phyloP scores from a whole-genome alignment of 495 filamentous ascomycete species.

The Xylaria bambusicola region DNA sequence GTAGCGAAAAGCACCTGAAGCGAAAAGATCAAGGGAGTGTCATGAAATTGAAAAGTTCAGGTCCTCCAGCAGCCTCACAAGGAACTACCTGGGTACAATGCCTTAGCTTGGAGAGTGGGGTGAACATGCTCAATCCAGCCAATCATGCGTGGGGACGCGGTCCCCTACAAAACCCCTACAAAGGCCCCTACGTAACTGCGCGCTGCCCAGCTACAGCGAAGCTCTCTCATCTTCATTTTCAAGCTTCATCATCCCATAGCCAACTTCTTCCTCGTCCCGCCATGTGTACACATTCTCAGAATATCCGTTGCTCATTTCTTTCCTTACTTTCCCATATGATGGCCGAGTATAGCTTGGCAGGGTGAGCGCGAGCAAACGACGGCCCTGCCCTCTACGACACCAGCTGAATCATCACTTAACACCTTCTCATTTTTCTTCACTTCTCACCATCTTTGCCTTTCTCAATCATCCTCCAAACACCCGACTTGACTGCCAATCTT shows the following conservation, averaged over 20 bases:
- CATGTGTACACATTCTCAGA: no score
- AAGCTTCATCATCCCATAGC: no score
- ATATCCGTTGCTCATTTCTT: no score
- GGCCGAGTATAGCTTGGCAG: no score
- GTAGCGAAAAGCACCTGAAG: not conserved
- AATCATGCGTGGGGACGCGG: not conserved
- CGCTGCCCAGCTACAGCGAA: not conserved
- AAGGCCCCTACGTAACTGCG: conserved; percentile 6
- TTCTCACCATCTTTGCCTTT: no score
- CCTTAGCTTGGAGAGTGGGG: not conserved
- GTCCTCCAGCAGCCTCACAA: not conserved
- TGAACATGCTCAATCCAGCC: not conserved
- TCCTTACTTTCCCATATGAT: no score
- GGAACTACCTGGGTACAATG: not conserved
- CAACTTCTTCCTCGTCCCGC: no score
- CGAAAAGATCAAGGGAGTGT: not conserved
- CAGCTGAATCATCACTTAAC: not conserved
- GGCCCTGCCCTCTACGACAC: not conserved
- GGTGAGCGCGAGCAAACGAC: no score
- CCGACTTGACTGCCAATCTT: no score
- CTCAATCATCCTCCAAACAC: no score
- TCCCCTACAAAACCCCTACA: no score
- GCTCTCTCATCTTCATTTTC: not conserved
- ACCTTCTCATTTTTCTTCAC: not conserved
- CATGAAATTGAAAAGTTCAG: not conserved